A percentile compares a stretch with the other conserved stretches of the same genome.
Evolutionary conservation across 1,284 basidiomycete species (phyloP).

Genomic region (Porogramme epimiltina): DNA sequence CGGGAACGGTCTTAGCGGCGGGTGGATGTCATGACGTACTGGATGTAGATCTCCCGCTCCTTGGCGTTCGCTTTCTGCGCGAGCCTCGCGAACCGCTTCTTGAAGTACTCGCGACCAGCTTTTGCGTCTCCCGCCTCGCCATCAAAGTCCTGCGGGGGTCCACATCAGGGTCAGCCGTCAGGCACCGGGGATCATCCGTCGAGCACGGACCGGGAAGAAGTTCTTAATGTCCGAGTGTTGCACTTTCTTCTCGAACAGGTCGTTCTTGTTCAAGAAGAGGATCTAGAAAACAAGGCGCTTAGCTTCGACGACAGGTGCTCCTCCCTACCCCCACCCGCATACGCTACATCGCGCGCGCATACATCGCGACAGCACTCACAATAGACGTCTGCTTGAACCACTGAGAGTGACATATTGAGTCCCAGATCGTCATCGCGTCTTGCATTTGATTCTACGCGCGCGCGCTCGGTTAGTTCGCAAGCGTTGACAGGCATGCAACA

Average conservation of each 20-base stretch:
- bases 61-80: conserved; percentile 84
- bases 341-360: no score
- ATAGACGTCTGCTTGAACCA: conserved; percentile 94
- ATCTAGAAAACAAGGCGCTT: conserved; percentile 51
- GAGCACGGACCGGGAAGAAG: conserved; percentile 77
- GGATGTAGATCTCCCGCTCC: conserved; percentile 89
- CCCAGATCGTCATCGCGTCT: conserved; percentile 94
- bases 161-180: no score
- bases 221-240: conserved; percentile 79
- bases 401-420: conserved; percentile 90
- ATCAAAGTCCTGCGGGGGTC: conserved; percentile 64
- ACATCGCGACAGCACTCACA: conserved; percentile 44
- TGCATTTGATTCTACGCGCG: conserved; percentile 88
- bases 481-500: not conserved
- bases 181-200: no score
- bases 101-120: conserved; percentile 89
- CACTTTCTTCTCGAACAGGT: conserved; percentile 87
- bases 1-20: not conserved
- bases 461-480: not conserved
- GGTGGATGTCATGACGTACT: conserved; percentile 53
- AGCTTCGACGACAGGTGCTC: conserved; percentile 7
- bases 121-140: conserved; percentile 69
- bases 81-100: conserved; percentile 78
- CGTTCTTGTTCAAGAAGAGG: conserved; percentile 89
- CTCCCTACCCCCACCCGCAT: not conserved